These are phyloP conservation scores for Ogataea ganodermae DNA, from an alignment of 805 yeast genomes.

Conservation along the genomic window DNA sequence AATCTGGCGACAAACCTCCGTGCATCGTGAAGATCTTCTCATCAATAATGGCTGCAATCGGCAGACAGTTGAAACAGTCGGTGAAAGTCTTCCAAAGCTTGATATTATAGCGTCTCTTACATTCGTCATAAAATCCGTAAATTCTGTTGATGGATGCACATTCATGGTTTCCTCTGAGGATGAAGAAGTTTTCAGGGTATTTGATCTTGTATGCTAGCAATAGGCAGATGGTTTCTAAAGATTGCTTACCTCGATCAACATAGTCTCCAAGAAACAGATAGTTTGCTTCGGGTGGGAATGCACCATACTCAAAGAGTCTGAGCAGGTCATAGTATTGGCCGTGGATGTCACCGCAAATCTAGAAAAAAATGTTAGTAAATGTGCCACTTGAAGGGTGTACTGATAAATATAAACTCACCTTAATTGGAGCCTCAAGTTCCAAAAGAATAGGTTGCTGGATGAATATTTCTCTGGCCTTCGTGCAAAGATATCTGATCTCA, in stretches of 20 bases:
- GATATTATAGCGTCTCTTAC: constrained; percentile 97
- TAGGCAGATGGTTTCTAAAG: constrained; percentile 92
- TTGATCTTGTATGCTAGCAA: constrained; percentile 94
- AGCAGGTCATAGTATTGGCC: constrained; percentile 97
- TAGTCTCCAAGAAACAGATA: constrained; percentile 95
- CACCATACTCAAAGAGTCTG: constrained; percentile 96
- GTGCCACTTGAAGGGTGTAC: too few species aligned
- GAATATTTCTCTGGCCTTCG: constrained; percentile 96
- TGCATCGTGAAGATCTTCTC: constrained; percentile 99
- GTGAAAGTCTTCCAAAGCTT: constrained; percentile 99
- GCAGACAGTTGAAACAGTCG: constrained; percentile 97
- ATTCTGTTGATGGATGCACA: constrained; percentile 97
- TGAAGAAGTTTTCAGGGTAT: constrained; percentile 97
- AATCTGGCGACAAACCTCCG: constrained; percentile 97
- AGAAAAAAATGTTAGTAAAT: constrained; percentile 10
- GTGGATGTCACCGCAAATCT: constrained; percentile 94
- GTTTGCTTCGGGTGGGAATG: constrained; percentile 98
- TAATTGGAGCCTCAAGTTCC: constrained; percentile 96
- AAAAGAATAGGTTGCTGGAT: constrained; percentile 95
- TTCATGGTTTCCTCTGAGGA: constrained; percentile 97
- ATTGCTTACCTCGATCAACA: constrained; percentile 98
- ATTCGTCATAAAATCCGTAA: constrained; percentile 97
- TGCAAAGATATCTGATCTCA: constrained; percentile 93
- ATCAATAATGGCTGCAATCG: constrained; percentile 97
- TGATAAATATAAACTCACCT: constrained; percentile 47